Percentiles rank a stretch among this genome's conserved stretches.
These are phyloP conservation scores for Lactifluus rugatus DNA, from an alignment of 768 basidiomycete species.

Conservation along the genomic window DNA sequence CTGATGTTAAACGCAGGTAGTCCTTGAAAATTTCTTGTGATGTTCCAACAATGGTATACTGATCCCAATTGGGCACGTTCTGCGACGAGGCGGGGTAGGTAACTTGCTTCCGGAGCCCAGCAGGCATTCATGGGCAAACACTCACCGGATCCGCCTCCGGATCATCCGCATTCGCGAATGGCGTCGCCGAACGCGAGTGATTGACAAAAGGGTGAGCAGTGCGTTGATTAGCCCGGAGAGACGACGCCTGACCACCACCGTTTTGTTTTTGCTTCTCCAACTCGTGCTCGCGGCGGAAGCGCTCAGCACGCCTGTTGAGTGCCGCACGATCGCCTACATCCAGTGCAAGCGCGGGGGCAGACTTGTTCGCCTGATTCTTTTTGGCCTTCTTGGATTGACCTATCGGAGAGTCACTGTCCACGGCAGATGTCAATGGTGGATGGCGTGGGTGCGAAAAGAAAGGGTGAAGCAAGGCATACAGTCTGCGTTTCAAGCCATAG, in stretches of 20 bases:
- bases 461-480: conserved; percentile 31
- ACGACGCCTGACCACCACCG: conserved; percentile 28
- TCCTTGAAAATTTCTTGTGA: conserved; percentile 88
- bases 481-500: conserved; percentile 58
- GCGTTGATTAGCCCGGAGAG: conserved; percentile 31
- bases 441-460: neutral
- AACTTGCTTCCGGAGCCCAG: neutral
- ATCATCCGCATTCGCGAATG: conserved; percentile 46
- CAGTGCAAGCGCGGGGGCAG: conserved; percentile 23
- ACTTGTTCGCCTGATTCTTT: conserved; percentile 35
- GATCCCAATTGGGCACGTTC: conserved; percentile 98
- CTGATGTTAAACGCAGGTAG: conserved; percentile 88
- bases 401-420: conserved; percentile 6
- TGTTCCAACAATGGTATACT: conserved; percentile 88
- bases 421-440: neutral
- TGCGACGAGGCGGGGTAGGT: conserved; percentile 24
- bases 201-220: conserved; percentile 43
- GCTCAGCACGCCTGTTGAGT: conserved; percentile 67
- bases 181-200: conserved; percentile 35
- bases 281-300: conserved; percentile 87
- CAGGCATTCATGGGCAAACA: conserved; percentile 14
- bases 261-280: conserved; percentile 60
- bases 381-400: conserved; percentile 43
- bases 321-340: conserved; percentile 61
- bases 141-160: conserved; percentile 66